Evolutionary conservation across 106 monocot species (phyloP).

Genomic region (Acorus gramineus): DNA sequence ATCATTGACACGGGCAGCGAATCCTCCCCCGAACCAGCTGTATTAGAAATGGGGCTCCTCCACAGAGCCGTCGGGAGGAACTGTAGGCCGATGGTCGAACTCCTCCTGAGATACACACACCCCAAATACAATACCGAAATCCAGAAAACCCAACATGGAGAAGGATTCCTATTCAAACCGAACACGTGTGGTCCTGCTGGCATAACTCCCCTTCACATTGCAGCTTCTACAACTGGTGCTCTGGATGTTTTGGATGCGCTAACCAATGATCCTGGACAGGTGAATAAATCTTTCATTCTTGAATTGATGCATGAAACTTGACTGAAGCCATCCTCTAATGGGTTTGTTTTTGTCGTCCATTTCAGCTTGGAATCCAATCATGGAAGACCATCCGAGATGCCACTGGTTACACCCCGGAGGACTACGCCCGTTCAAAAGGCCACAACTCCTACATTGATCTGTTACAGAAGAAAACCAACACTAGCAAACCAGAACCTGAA

Average conservation of each 20-base stretch:
- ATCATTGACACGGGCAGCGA: slow-evolving; percentile 16
- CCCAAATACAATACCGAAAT: slow-evolving; percentile 5
- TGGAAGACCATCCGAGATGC: slow-evolving; percentile 50
- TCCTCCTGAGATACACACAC: slow-evolving; percentile 40
- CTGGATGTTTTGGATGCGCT: slow-evolving; percentile 63
- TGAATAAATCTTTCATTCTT: slow-evolving; percentile 8
- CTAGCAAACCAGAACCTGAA: slow-evolving; percentile 5
- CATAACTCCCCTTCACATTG: slow-evolving; percentile 78
- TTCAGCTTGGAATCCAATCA: slow-evolving; percentile 62
- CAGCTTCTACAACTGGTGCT: slow-evolving; percentile 30
- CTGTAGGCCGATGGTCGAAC: slow-evolving; percentile 39
- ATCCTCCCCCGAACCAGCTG: slow-evolving; percentile 31
- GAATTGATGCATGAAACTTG: background rate
- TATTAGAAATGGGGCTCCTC: slow-evolving; percentile 34
- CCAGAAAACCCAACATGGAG: background rate
- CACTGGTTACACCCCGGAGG: slow-evolving; percentile 51
- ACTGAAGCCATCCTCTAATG: background rate
- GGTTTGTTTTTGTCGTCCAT: background rate
- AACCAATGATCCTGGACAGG: slow-evolving; percentile 70
- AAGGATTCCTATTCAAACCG: slow-evolving; percentile 44
- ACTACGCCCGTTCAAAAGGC: slow-evolving; percentile 47
- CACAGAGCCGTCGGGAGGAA: slow-evolving; percentile 60
- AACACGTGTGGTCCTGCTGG: slow-evolving; percentile 32
- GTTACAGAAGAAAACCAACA: slow-evolving; percentile 48
- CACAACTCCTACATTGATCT: slow-evolving; percentile 42